These are phyloP conservation scores for Deinandra increscens DNA, from an alignment of 129 eudicot species.

Conservation along the genomic window DNA sequence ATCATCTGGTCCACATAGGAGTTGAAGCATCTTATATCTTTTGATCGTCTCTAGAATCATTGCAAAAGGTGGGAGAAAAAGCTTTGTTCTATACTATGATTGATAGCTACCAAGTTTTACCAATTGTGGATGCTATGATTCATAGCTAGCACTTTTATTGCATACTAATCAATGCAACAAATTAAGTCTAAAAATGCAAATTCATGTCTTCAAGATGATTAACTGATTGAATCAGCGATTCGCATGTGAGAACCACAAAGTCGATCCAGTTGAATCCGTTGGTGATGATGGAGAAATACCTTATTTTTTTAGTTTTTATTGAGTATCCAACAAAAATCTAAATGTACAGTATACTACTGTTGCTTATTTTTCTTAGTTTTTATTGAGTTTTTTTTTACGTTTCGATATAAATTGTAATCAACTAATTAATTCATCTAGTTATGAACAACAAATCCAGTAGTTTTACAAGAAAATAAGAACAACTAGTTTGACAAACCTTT, in stretches of 20 bases:
- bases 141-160: constrained; percentile 8
- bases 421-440: no score
- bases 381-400: no score
- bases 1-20: constrained; percentile 12
- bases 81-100: constrained; percentile 25
- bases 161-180: neutral
- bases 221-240: neutral
- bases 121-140: constrained; percentile 5
- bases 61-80: constrained; percentile 18
- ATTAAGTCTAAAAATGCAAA: no score
- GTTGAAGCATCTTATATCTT: constrained; percentile 19
- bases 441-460: neutral
- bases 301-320: no score
- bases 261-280: neutral
- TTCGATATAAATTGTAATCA: no score
- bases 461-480: no score
- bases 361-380: neutral
- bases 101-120: constrained; percentile 19
- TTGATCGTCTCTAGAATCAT: constrained; percentile 26
- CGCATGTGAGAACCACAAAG: neutral
- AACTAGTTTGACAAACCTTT: no score
- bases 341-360: no score
- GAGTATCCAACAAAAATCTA: no score
- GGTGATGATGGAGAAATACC: no score
- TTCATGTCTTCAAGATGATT: neutral